Base-by-base conservation (phyloP, 805 yeast genomes). In the Lipomyces yamanashiensis region DNA sequence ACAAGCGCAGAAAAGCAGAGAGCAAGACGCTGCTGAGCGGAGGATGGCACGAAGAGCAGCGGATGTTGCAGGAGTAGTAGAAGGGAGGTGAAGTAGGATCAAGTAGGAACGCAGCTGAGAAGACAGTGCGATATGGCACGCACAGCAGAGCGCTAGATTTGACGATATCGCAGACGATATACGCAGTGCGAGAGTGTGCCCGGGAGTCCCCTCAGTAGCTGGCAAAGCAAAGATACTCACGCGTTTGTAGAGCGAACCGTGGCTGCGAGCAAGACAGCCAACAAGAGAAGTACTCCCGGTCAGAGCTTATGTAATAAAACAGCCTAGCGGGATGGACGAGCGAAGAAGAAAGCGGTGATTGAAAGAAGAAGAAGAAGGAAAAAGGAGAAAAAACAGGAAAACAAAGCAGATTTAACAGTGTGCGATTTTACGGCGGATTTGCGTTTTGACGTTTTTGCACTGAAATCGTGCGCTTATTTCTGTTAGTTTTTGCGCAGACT, bases 381-480 rank as follows among this genome's bases (percentile, higher is more conserved):
- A 40, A 19, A 39, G 4, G 34, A 15, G 23, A 47, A 34, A 34
- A 47, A 45, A 19, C n/a, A 43, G 43, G 39, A 21, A 21, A 23
- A 33, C 23, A 40, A 17, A 36, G 19, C 28, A 28, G 28, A 28
- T 28, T 28, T 5, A 28, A 28, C 28, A 28, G 28, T 5, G 28
- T 28, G 28, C 28, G 28, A 28, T 28, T 51, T 51, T 51, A 33
- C 36, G 44, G 44, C 41, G 33, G 41, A 13, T 36, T 51, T 51
- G 54, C 54, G 33, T 51, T 36, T 51, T 39, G 28, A 28, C 28
- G 28, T 5, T 28, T 28, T 28, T 28, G 28, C 28, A 28, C 28
- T 39, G 43, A 12, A 39, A 39, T 39, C 43, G 43, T 28, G 54
- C 44, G 41, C 54, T 51, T 41, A 37, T 48, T 48, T 48, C 23